Base-by-base conservation (phyloP, 78 protist genomes). In the Dictyostelium intermedium region DNA sequence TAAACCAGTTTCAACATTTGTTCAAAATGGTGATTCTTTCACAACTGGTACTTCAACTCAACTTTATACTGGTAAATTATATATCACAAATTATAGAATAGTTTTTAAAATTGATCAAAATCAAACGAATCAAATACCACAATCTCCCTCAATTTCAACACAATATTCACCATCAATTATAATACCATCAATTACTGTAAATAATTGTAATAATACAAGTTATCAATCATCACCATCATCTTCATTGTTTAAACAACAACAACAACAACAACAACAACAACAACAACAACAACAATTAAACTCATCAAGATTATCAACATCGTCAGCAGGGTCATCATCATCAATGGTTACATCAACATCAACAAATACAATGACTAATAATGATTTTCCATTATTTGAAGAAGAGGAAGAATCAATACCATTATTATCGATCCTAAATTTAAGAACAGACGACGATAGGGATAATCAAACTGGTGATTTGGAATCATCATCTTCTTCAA, bases 1-100 rank as follows among this genome's bases (percentile, higher is more conserved):
- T 35, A 87, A 63, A 27, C 41, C 32, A 35, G 18, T 35, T 1
- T 27, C 18, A 39, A 56, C 34, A 0, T 86, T 53, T 41, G 16
- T 23, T 9, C 77, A 50, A 13, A 56, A 25, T 53, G 93, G 93
- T 20, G 93, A 87, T 66, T 76, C 82, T 25, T 78, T 78, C 50
- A 18, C 32, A 1, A 30, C 45, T 18, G 47, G 27, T 20, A 14
- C 43, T 18, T 16, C 63, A 32, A 39, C 34, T 35, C 85, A 76
- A 43, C 45, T 87, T 20, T 14, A 50, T n/a, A 7, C 74, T 20
- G 93, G 93, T 63, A 41, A 37, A 34, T n/a, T 87, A 23, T 47
- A 32, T 45, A 87, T 87, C n/a, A 87, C 93, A 39, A 87, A 87
- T 35, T 87, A 78, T 66, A 39, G 93, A 25, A 41, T 87, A 32